Base-by-base conservation (phyloP, 805 yeast species). In the Lipomyces spencermartinsiae region DNA sequence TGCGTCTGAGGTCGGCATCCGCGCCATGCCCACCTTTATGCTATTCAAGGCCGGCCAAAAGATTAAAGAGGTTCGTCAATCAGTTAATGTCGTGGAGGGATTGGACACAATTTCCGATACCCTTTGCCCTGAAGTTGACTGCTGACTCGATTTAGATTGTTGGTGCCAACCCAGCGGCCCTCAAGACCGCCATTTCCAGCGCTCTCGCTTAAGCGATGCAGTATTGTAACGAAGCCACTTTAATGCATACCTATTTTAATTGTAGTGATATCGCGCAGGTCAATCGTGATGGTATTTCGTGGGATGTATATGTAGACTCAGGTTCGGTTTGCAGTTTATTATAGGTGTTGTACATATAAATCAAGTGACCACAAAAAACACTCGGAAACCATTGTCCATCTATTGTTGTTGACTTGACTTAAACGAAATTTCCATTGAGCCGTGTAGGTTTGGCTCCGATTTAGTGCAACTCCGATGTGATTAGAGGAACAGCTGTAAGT, bases 21-120 rank as follows among this genome's bases (percentile, higher is more conserved):
- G 85, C 64, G 86, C 89, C 73, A 86, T 87, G 86, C 91, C 91
- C 74, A 87, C 91, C 66, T 78, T 87, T 73, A 81, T 92, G 71
- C 87, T 91, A 81, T 88, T 90, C 87, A 93, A 91, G 85, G 83
- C 84, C 72, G 98, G 98, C 53, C 81, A 89, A 82, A 87, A 86
- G 76, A 87, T 92, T 72, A 86, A 87, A 49, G 61, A 79, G 80
- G 76, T 88, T 89, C 0, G 79, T 60, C 7, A 34, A 22, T n/a
- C 33, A 25, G 3, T 1, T 25, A 25, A 25, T 25, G 29, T 25
- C 3, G n/a, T n/a, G n/a, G 29, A 25, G 29, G 29, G 29, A 25
- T 25, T 25, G 29, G 29, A 25, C 1, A 25, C 29, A 25, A 25
- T 25, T 25, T 25, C 29, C 29, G 3, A 2, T 25, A 25, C 29